Evolutionary conservation across 306 rosid genomes (phyloP), one percentile per base, ranked within the genome.

Genomic region (Rosa lucieae): DNA sequence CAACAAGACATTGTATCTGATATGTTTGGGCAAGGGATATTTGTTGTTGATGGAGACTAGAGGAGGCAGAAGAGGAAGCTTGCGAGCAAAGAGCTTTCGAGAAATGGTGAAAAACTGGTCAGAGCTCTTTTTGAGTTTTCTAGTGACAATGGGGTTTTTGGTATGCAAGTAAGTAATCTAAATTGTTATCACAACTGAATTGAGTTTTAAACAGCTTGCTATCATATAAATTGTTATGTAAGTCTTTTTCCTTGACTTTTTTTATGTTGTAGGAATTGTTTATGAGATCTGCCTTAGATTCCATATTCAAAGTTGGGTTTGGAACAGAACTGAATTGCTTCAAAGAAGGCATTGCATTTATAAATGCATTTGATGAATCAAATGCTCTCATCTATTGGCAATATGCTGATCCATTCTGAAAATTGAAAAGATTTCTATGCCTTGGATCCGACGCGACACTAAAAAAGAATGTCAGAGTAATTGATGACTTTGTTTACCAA

Each of bases 281-380:
- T 46, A 93, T 91, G 94, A 82, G 91, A 78, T 82, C 86, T 83
- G 77, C 94, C 40, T 73, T 93, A 26, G 29, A 84, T 51, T 89
- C 98, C 23, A 93, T 91, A 79, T 88, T 91, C 92, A 86, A 91
- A 85, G 98, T 93, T 77, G 97, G 94, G 67, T 93, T 93, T 78
- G 98, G 98, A 72, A 86, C 89, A n/a, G 94, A 93, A 23, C 73
- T 91, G 83, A 86, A 91, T 73, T 91, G 93, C 87, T 72, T 89
- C 72, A 88, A 87, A 80, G 86, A 86, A 37, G 92, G 90, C 58
- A 76, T 1, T 46, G 89, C 76, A 10, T 93, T 93, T 81, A 86
- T 88, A 90, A 87, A 87, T 61, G 97, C 93, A 35, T 91, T 91
- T 59, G 98, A 93, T 78, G 94, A 93, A 5, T 86, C 98, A 10